A percentile compares a stretch with the other conserved stretches of the same genome.
Conservation (phyloP, 352 stramenopile genomes). For the Globisporangium acanthophoron region DNA sequence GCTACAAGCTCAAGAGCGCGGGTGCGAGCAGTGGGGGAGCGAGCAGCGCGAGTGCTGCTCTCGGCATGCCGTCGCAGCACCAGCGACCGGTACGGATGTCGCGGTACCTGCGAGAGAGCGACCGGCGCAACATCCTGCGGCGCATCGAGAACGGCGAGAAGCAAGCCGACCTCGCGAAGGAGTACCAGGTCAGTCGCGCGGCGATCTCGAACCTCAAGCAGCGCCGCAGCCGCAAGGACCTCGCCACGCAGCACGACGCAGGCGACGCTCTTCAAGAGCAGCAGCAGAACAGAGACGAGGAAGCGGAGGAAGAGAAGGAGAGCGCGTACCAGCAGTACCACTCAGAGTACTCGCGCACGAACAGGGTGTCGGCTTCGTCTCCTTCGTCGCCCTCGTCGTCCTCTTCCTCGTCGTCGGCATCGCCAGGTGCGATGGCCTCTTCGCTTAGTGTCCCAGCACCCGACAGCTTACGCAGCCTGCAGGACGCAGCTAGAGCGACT, state of each 20-base stretch:
- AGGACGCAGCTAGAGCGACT: neutral
- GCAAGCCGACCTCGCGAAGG: slow-evolving; percentile 55
- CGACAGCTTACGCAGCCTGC: neutral
- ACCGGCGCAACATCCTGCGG: slow-evolving; percentile 34
- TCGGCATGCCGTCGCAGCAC: neutral
- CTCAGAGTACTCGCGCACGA: neutral
- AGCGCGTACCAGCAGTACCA: neutral
- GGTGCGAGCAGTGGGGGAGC: neutral
- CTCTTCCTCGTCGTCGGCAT: neutral
- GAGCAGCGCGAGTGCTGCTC: neutral
- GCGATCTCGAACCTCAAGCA: slow-evolving; percentile 72
- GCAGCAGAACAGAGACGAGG: neutral
- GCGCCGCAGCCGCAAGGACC: slow-evolving; percentile 35
- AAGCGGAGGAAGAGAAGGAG: neutral
- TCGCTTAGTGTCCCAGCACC: neutral
- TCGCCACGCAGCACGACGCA: slow-evolving; percentile 38
- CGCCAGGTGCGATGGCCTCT: neutral
- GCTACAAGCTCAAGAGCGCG: slow-evolving; percentile 1
- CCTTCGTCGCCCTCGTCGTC: neutral
- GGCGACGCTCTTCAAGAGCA: neutral
- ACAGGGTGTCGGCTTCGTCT: neutral
- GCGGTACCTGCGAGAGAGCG: slow-evolving; percentile 15
- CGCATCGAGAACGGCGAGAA: slow-evolving; percentile 57
- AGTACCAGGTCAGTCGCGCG: slow-evolving; percentile 54
- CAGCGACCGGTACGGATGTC: slow-evolving; percentile 3